Evolutionary conservation across 2,329 filamentous ascomycete genomes (phyloP).

Genomic region (Colletotrichum spinosum): DNA sequence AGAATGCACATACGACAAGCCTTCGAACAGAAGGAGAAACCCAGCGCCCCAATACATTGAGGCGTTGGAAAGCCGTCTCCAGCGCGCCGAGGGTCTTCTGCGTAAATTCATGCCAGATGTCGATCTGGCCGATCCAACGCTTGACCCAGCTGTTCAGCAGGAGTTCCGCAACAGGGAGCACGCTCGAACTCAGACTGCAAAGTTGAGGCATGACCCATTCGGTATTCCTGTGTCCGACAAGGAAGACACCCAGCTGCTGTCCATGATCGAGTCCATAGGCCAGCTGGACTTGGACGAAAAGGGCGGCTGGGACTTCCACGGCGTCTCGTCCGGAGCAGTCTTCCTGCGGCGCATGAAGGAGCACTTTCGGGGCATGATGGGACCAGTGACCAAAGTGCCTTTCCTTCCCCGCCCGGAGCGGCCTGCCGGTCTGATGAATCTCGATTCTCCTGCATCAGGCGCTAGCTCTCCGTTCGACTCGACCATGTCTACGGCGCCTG

Average conservation of each 20-base stretch:
- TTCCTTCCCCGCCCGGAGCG: conserved; percentile 66
- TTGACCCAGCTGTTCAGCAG: conserved; percentile 82
- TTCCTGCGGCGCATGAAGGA: conserved; percentile 90
- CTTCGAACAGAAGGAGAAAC: conserved; percentile 90
- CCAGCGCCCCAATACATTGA: conserved; percentile 94
- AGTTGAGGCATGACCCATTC: conserved; percentile 52
- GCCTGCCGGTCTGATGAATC: conserved; percentile 62
- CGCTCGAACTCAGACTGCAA: conserved; percentile 57
- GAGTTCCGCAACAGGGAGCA: conserved; percentile 70
- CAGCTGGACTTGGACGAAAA: conserved; percentile 91
- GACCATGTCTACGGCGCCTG: conserved; percentile 64
- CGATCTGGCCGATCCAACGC: conserved; percentile 84
- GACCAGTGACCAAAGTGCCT: conserved; percentile 69
- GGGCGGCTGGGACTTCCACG: conserved; percentile 95
- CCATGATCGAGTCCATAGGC: conserved; percentile 94
- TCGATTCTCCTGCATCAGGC: conserved; percentile 74
- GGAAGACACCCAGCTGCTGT: conserved; percentile 82
- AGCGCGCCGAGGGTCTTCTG: conserved; percentile 84
- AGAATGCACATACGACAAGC: conserved; percentile 97
- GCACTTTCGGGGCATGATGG: conserved; percentile 83
- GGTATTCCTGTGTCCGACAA: conserved; percentile 49
- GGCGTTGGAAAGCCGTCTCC: conserved; percentile 83
- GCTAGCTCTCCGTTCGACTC: conserved; percentile 74
- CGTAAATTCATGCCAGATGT: conserved; percentile 85
- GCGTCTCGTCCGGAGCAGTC: conserved; percentile 89